Percentiles rank a stretch among this genome's conserved stretches.
Conservation (phyloP, 1,284 basidiomycete species). For the Malassezia dermatis region DNA sequence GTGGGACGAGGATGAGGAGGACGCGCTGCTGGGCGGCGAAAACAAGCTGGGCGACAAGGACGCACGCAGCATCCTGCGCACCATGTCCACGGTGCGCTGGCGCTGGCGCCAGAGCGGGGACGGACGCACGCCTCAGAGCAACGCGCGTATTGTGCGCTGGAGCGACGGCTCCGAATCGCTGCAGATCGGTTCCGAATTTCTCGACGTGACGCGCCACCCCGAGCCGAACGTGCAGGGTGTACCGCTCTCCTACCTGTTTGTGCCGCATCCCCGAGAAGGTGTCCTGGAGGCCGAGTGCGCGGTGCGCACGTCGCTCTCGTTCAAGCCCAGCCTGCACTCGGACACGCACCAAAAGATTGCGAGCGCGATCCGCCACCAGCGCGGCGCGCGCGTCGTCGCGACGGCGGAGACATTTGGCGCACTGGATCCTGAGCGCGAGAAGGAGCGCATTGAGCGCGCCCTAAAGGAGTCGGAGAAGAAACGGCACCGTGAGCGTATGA, state of each 20-base stretch:
- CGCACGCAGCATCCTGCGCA: conserved; percentile 54
- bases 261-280: conserved; percentile 73
- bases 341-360: conserved; percentile 80
- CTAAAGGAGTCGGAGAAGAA: conserved; percentile 39
- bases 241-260: conserved; percentile 63
- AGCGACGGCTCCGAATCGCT: conserved; percentile 79
- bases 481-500: conserved; percentile 29
- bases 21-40: conserved; percentile 53
- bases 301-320: conserved; percentile 68
- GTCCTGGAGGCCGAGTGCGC: conserved; percentile 73
- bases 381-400: conserved; percentile 59
- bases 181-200: conserved; percentile 73
- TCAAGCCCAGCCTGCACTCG: conserved; percentile 77
- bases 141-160: conserved; percentile 77
- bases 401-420: conserved; percentile 24
- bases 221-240: conserved; percentile 18
- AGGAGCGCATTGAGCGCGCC: conserved; percentile 49
- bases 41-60: conserved; percentile 48
- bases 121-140: conserved; percentile 67
- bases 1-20: conserved; percentile 37
- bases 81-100: conserved; percentile 84
- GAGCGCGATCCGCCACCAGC: conserved; percentile 67
- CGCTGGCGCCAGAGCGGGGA: conserved; percentile 62
- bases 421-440: conserved; percentile 56
- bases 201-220: conserved; percentile 58